A percentile compares a stretch with the other conserved stretches of the same genome.
Conservation (phyloP, 2,329 filamentous ascomycete genomes). For the Pseudopithomyces chartarum region DNA sequence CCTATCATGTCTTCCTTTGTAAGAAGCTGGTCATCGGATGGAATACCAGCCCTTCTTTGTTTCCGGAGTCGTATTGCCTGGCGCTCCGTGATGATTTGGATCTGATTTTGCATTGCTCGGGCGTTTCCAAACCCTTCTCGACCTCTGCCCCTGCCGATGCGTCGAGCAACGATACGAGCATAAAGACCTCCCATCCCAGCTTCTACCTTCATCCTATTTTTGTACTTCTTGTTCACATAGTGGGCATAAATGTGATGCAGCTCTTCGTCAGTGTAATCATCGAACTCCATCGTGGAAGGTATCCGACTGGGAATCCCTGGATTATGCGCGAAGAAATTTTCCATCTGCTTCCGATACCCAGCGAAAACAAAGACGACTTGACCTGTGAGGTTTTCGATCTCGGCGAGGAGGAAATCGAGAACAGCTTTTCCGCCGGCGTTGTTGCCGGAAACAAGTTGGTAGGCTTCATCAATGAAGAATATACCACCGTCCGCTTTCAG, state of each 20-base stretch:
- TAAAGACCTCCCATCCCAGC: constrained; percentile 65
- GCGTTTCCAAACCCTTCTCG: constrained; percentile 76
- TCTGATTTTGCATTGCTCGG: constrained; percentile 66
- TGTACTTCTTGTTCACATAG: constrained; percentile 61
- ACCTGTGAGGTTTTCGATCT: constrained; percentile 73
- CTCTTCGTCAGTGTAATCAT: constrained; percentile 71
- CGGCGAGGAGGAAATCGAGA: constrained; percentile 72
- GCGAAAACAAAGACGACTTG: constrained; percentile 75
- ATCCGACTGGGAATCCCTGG: constrained; percentile 73
- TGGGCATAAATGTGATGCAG: constrained; percentile 64
- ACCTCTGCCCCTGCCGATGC: constrained; percentile 67
- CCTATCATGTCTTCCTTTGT: constrained; percentile 74
- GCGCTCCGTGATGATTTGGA: constrained; percentile 59
- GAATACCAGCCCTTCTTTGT: constrained; percentile 49
- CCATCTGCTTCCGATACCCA: constrained; percentile 76
- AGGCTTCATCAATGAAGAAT: constrained; percentile 79
- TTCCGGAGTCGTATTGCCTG: constrained; percentile 62
- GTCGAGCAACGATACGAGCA: constrained; percentile 64
- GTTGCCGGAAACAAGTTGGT: constrained; percentile 69
- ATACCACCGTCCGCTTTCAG: constrained; percentile 67
- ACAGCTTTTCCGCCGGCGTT: constrained; percentile 64
- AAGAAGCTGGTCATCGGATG: constrained; percentile 63
- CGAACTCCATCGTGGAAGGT: constrained; percentile 67
- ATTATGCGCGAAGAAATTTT: constrained; percentile 76
- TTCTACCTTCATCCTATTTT: constrained; percentile 62